A percentile compares a stretch with the other conserved stretches of the same genome.
Evolutionary conservation across 768 basidiomycete species (phyloP).

Genomic region (Amanita fuliginea): DNA sequence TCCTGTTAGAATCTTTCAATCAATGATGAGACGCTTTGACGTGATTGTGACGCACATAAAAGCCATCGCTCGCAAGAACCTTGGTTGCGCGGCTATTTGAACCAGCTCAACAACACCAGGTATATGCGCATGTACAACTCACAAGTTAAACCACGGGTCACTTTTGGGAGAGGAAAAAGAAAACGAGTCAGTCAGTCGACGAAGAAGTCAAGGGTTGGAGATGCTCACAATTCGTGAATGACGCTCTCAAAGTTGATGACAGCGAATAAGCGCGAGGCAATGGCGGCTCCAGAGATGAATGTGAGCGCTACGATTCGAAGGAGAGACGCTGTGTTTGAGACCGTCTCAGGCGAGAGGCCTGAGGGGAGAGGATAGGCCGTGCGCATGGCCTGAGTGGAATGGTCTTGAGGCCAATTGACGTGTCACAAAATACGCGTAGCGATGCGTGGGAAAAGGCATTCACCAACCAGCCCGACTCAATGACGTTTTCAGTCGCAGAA

Average conservation of each 20-base stretch:
- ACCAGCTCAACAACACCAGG: slow-evolving; percentile 10
- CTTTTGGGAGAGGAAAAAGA: slow-evolving; percentile 33
- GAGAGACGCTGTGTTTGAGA: slow-evolving; percentile 82
- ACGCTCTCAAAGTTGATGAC: slow-evolving; percentile 98
- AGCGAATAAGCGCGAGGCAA: slow-evolving; percentile 93
- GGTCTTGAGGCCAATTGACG: background rate
- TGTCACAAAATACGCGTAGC: background rate
- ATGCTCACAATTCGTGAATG: slow-evolving; percentile 88
- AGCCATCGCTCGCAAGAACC: slow-evolving; percentile 85
- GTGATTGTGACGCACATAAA: slow-evolving; percentile 59
- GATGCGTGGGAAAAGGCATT: no score
- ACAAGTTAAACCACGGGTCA: slow-evolving; percentile 99
- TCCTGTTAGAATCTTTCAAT: slow-evolving; percentile 38
- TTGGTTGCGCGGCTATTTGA: slow-evolving; percentile 75
- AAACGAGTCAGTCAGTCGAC: slow-evolving; percentile 10
- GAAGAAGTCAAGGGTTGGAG: background rate
- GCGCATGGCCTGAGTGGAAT: slow-evolving; percentile 41
- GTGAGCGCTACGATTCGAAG: slow-evolving; percentile 84
- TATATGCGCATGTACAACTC: slow-evolving; percentile 24
- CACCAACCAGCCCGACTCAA: no score
- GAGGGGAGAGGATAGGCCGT: slow-evolving; percentile 66
- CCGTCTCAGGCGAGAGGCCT: slow-evolving; percentile 57
- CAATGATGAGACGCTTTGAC: background rate
- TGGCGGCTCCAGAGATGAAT: slow-evolving; percentile 88
- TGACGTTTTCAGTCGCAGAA: no score